A percentile compares a stretch with the other conserved stretches of the same genome.
phyloP scores from a whole-genome alignment of 2,329 filamentous ascomycete species.

The Neopestalotiopsis rosae region DNA sequence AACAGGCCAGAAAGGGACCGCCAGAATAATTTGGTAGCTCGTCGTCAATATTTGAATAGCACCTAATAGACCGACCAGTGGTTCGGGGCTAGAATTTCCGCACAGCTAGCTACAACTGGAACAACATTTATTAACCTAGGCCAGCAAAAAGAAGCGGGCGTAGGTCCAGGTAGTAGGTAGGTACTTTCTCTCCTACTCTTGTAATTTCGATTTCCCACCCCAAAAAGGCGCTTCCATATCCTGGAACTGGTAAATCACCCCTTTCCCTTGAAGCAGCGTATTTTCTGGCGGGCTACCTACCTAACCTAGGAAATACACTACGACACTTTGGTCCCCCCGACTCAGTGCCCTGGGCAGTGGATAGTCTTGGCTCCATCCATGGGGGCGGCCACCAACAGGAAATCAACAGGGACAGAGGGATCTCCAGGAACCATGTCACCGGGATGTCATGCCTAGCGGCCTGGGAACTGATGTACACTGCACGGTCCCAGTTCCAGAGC shows the following conservation, averaged over 20 bases:
- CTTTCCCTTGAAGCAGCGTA: neutral
- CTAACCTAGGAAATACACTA: neutral
- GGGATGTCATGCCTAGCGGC: slow-evolving; percentile 14
- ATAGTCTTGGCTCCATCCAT: neutral
- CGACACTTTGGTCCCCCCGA: slow-evolving; percentile 2
- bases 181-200: slow-evolving; percentile 8
- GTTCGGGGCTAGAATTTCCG: neutral
- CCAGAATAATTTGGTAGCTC: neutral
- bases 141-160: neutral
- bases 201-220: slow-evolving; percentile 6
- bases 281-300: neutral
- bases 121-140: neutral
- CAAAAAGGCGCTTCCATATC: slow-evolving; percentile 7
- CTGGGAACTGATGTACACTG: neutral
- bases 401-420: slow-evolving; percentile 4
- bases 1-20: neutral
- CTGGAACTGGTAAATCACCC: slow-evolving; percentile 9
- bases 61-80: neutral
- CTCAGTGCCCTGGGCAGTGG: slow-evolving; percentile 13
- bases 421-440: slow-evolving; percentile 18
- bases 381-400: slow-evolving; percentile 12
- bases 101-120: neutral
- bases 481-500: slow-evolving; percentile 1
- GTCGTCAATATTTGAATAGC: slow-evolving; percentile 1
- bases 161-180: neutral